Conservation (phyloP, 1,284 basidiomycete genomes). For the Sporisorium reilianum region DNA sequence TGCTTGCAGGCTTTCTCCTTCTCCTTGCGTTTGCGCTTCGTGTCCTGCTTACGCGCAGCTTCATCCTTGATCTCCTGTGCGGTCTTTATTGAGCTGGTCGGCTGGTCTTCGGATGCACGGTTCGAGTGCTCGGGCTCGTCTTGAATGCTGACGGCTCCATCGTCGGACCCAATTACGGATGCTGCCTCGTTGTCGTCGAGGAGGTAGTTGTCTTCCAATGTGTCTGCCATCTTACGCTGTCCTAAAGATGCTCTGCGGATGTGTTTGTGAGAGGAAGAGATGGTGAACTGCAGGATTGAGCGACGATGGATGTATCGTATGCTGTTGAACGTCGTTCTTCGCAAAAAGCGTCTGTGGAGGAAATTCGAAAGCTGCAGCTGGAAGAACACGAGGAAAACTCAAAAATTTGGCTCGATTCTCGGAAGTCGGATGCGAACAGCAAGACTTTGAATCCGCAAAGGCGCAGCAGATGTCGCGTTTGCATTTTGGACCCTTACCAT, state of each 20-base stretch:
- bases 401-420: slow-evolving; percentile 32
- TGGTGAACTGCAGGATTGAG: background rate
- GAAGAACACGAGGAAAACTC: slow-evolving; percentile 4
- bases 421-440: slow-evolving; percentile 22
- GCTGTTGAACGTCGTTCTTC: slow-evolving; percentile 7
- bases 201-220: slow-evolving; percentile 58
- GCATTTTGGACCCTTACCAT: slow-evolving; percentile 37
- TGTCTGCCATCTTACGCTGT: slow-evolving; percentile 55
- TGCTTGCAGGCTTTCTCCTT: slow-evolving; percentile 56
- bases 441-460: background rate
- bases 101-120: background rate
- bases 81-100: background rate
- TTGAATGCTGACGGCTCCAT: slow-evolving; percentile 42
- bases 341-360: slow-evolving; percentile 29
- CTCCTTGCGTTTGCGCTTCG: slow-evolving; percentile 57
- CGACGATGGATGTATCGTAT: background rate
- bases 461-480: slow-evolving; percentile 25
- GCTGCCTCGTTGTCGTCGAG: slow-evolving; percentile 51
- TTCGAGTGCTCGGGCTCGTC: slow-evolving; percentile 26
- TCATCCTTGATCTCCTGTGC: slow-evolving; percentile 33
- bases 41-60: slow-evolving; percentile 51
- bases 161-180: slow-evolving; percentile 39
- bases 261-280: background rate
- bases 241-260: background rate
- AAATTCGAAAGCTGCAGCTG: slow-evolving; percentile 14